Evolutionary conservation across 2,329 filamentous ascomycete species (phyloP).

Genomic region (Venturia effusa): DNA sequence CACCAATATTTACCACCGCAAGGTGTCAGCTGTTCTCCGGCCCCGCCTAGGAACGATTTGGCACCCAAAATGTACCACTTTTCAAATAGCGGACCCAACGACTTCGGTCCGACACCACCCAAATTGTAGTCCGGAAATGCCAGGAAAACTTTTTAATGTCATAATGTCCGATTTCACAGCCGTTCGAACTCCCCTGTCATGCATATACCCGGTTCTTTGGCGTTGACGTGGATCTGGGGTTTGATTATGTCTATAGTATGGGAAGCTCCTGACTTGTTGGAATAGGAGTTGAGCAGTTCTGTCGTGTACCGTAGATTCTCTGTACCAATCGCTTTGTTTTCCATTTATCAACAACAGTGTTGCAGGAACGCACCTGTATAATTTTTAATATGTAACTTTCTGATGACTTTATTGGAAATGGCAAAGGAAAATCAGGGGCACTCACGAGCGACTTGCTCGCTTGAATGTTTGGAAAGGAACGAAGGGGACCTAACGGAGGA

Average conservation of each 20-base stretch:
- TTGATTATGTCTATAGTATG: not conserved
- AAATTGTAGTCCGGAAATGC: not conserved
- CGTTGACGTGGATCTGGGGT: not conserved
- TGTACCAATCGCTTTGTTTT: not conserved
- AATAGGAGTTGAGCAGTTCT: not conserved
- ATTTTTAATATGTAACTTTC: not conserved
- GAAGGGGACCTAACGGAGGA: not conserved
- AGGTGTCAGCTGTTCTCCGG: not conserved
- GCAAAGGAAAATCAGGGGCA: not conserved
- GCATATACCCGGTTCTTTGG: not conserved
- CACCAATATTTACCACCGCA: constrained; percentile 37
- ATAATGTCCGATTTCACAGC: not conserved
- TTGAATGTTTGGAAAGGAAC: not conserved
- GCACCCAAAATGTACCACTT: constrained; percentile 7
- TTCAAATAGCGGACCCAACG: constrained; percentile 5
- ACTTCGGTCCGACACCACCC: constrained; percentile 2
- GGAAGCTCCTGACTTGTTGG: not conserved
- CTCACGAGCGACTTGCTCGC: not conserved
- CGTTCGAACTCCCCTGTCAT: not conserved
- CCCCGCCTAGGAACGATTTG: not conserved
- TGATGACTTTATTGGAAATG: not conserved
- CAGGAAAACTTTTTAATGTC: not conserved
- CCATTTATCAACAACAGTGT: not conserved
- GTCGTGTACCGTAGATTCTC: not conserved
- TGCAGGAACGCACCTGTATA: not conserved